Base-by-base conservation (phyloP, 495 filamentous ascomycete genomes). In the Hypoxylon fragiforme region DNA sequence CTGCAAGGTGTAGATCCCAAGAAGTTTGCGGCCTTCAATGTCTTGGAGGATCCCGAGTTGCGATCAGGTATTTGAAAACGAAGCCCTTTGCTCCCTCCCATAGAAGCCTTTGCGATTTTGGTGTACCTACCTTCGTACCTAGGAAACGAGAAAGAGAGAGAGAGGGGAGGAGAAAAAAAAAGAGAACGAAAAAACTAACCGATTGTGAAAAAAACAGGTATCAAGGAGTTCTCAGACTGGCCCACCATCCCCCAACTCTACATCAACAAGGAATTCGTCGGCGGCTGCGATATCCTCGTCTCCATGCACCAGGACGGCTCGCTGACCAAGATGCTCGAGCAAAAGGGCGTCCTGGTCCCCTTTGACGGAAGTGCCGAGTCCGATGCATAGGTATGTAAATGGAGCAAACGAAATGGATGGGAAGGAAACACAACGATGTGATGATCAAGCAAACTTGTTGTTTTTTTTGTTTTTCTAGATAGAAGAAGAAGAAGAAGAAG, bases 151-250 rank as follows among this genome's bases (percentile, higher is more conserved):
- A n/a, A n/a, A n/a, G n/a, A n/a, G n/a, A n/a, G n/a, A n/a, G n/a
- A n/a, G n/a, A n/a, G n/a, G n/a, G n/a, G n/a, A n/a, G n/a, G n/a
- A n/a, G n/a, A n/a, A n/a, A n/a, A n/a, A n/a, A n/a, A n/a, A n/a
- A n/a, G n/a, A n/a, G 83, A 4, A 28, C 4, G 24, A 28, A 9
- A 28, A 9, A 28, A 28, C 24, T 28, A 28, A 28, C 4, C 24
- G 4, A 28, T 4, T 28, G 24, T 4, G 4, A 4, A 4, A 4
- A 4, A 36, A 37, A 48, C 49, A 96, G 92, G 95, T 34, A 92
- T 98, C 71, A 98, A 98, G 70, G 92, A 98, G 69, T 98, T 90
- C 78, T 95, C 91, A 3, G 92, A 96, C 65, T 98, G 94, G 94
- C 94, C 94, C 7, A 98, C 94, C 16, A 97, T 98, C 68, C 94